phyloP scores from a whole-genome alignment of 176 grass and related monocot genomes.

The Raddia guianensis region DNA sequence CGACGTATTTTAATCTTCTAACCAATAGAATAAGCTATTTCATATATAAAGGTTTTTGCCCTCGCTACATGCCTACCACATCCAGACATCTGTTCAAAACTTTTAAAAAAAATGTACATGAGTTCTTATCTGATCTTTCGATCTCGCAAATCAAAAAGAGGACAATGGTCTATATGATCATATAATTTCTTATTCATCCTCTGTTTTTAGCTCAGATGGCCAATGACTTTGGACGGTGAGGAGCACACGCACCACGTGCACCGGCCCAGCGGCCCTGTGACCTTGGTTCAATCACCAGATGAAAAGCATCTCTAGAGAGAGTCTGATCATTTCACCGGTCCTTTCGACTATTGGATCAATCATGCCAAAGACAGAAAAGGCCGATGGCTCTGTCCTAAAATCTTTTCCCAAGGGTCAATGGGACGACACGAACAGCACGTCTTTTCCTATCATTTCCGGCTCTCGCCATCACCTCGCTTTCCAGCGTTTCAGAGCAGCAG shows the following conservation, averaged over 20 bases:
- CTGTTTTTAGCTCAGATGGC: background rate
- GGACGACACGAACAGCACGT: constrained; percentile 2
- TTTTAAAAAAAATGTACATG: too few relatives aligned
- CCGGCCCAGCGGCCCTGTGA: background rate
- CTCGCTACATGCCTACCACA: too few relatives aligned
- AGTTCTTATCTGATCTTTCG: too few relatives aligned
- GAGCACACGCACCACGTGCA: background rate
- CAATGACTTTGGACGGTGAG: background rate
- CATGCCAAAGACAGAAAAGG: constrained; percentile 28
- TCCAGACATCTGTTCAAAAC: too few relatives aligned
- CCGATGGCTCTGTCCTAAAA: constrained; percentile 16
- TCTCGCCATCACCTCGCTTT: constrained; percentile 27
- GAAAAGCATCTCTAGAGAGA: constrained; percentile 5
- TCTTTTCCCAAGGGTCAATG: constrained; percentile 36
- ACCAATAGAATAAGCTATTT: too few relatives aligned
- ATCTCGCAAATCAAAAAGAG: too few relatives aligned
- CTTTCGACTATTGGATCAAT: constrained; percentile 33
- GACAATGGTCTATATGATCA: too few relatives aligned
- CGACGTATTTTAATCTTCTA: too few relatives aligned
- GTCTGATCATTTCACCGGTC: constrained; percentile 12
- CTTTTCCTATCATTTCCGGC: constrained; percentile 29
- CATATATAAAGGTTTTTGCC: too few relatives aligned
- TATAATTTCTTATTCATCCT: too few relatives aligned
- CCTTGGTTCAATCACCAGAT: constrained; percentile 35
- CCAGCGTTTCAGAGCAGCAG: constrained; percentile 15